These are phyloP conservation scores for Stylonectria norvegica DNA, from an alignment of 2,329 filamentous ascomycete genomes.

Conservation along the genomic window DNA sequence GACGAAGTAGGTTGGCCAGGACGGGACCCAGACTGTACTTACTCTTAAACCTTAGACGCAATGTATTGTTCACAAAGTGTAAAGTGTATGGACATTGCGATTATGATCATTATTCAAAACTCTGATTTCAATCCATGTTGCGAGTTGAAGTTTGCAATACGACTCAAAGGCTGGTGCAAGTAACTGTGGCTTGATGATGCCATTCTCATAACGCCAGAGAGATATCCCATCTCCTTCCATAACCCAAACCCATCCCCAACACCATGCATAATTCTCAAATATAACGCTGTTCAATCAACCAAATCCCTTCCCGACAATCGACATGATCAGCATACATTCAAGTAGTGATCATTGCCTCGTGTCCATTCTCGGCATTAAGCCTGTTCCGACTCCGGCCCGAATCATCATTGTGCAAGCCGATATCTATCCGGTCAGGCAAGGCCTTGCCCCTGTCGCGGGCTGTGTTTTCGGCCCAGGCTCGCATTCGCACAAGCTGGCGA, in stretches of 20 bases:
- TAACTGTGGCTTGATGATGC: background rate
- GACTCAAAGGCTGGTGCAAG: too few relatives aligned
- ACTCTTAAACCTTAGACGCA: slow-evolving; percentile 24
- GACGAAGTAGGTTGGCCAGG: slow-evolving; percentile 58
- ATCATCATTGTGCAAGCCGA: slow-evolving; percentile 33
- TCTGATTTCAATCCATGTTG: background rate
- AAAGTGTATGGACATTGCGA: too few relatives aligned
- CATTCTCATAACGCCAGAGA: slow-evolving; percentile 14
- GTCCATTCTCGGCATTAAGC: slow-evolving; percentile 42
- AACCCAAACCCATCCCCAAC: slow-evolving; percentile 16
- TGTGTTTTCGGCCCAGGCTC: slow-evolving; percentile 77
- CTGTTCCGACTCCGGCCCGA: too few relatives aligned
- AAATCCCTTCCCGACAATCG: slow-evolving; percentile 10
- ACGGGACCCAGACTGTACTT: slow-evolving; percentile 26
- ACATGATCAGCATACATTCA: slow-evolving; percentile 27
- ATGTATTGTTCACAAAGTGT: slow-evolving; percentile 11
- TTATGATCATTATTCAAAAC: background rate
- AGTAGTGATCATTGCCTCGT: slow-evolving; percentile 52
- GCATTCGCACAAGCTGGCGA: slow-evolving; percentile 72
- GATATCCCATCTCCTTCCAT: slow-evolving; percentile 12
- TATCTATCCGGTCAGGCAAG: slow-evolving; percentile 35
- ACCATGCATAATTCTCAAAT: slow-evolving; percentile 14
- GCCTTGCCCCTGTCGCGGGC: slow-evolving; percentile 39
- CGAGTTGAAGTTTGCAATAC: too few relatives aligned
- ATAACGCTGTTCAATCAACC: slow-evolving; percentile 10